phyloP scores from a whole-genome alignment of 345 rosid genomes.

The Eucalyptus shirleyi region DNA sequence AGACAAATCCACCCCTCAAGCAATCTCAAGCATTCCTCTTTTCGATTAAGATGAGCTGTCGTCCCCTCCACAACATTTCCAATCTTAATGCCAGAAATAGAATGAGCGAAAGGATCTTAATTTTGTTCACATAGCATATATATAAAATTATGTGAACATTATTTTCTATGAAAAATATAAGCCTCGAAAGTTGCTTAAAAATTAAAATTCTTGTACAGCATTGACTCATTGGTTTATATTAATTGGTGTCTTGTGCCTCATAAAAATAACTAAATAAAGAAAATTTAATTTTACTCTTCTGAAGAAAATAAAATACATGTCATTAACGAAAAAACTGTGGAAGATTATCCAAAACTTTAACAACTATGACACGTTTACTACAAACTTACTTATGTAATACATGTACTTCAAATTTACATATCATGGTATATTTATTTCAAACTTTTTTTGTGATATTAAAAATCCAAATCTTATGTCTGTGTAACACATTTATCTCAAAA shows the following conservation, averaged over 20 bases:
- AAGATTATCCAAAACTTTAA: too few species aligned
- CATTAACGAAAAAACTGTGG: not conserved
- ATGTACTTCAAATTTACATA: too few species aligned
- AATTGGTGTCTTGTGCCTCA: not conserved
- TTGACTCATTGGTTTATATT: too few species aligned
- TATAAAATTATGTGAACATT: too few species aligned
- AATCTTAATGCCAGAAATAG: not conserved
- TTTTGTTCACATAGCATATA: not conserved
- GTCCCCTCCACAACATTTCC: not conserved
- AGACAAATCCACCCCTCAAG: not conserved
- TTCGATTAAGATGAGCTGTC: not conserved
- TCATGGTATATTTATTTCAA: fast-evolving
- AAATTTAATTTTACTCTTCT: not conserved
- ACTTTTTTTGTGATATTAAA: too few species aligned
- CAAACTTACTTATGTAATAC: too few species aligned
- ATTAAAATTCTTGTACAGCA: not conserved
- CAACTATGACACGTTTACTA: fast-evolving
- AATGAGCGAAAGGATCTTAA: not conserved
- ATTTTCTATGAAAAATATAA: not conserved
- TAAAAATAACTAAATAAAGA: not conserved
- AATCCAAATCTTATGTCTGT: fast-evolving
- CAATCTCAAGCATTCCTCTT: not conserved
- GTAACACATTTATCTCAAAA: fast-evolving
- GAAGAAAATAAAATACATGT: not conserved
- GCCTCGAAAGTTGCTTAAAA: not conserved